phyloP scores from a whole-genome alignment of 148 eudicot species.

The Dysphania ambrosioides region DNA sequence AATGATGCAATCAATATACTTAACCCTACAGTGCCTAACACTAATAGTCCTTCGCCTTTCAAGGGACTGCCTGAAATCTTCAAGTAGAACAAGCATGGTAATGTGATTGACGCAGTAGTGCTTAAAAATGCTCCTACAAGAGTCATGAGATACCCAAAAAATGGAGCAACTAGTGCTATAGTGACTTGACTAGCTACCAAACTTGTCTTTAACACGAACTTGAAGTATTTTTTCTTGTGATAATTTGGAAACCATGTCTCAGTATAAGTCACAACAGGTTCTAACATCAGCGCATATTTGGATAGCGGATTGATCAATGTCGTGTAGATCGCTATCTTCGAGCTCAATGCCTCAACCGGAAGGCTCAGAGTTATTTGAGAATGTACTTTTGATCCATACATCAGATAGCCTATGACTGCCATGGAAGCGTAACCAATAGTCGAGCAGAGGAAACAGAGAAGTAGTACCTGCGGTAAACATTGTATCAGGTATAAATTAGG shows the following conservation, averaged over 20 bases:
- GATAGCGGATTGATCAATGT: slow-evolving; percentile 46
- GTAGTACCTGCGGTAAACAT: slow-evolving; percentile 36
- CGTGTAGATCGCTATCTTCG: slow-evolving; percentile 50
- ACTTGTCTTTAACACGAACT: slow-evolving; percentile 31
- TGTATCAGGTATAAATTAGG: no score
- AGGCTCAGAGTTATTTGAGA: slow-evolving; percentile 53
- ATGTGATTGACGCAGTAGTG: slow-evolving; percentile 33
- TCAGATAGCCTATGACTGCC: slow-evolving; percentile 46
- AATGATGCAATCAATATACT: slow-evolving; percentile 34
- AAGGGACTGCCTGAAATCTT: slow-evolving; percentile 38
- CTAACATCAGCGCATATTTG: slow-evolving; percentile 52
- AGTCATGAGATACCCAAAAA: slow-evolving; percentile 46
- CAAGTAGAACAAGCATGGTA: slow-evolving; percentile 57
- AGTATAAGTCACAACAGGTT: slow-evolving; percentile 40
- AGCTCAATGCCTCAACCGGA: slow-evolving; percentile 34
- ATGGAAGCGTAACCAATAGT: slow-evolving; percentile 43
- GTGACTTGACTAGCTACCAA: slow-evolving; percentile 42
- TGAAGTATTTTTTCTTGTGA: slow-evolving; percentile 30
- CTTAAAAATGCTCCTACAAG: slow-evolving; percentile 52
- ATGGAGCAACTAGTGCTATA: slow-evolving; percentile 44
- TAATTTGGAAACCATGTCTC: slow-evolving; percentile 40
- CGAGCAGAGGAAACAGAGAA: slow-evolving; percentile 42
- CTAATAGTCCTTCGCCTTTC: slow-evolving; percentile 25
- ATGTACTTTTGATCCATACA: slow-evolving; percentile 44
- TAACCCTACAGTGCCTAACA: slow-evolving; percentile 26